Evolutionary conservation across 148 eudicot genomes (phyloP).

Genomic region (Arbutus unedo): DNA sequence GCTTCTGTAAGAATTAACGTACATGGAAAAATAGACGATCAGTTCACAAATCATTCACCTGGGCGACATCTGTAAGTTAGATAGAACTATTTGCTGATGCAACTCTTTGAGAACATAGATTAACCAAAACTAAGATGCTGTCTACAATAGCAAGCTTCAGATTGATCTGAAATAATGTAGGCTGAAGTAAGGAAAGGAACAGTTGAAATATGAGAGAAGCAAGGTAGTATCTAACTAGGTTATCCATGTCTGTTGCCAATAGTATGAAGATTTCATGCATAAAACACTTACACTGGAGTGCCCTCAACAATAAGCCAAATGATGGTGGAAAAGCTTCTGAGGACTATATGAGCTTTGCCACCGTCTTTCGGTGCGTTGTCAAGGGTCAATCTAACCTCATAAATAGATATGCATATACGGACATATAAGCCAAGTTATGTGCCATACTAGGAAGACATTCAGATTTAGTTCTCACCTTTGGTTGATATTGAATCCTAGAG

Average conservation of each 20-base stretch:
- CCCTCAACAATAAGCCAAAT: background rate
- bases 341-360: background rate
- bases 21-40: background rate
- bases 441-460: conserved; percentile 3
- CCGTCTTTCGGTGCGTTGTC: background rate
- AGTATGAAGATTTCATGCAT: background rate
- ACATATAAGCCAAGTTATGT: background rate
- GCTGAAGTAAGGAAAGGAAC: background rate
- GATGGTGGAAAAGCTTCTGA: background rate
- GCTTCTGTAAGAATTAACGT: conserved; percentile 30
- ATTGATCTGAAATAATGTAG: background rate
- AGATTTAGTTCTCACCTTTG: conserved; percentile 51
- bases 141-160: background rate
- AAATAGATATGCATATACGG: background rate
- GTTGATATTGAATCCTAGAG: conserved; percentile 49
- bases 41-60: background rate
- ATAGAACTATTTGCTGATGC: background rate
- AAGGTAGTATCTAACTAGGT: background rate
- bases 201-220: background rate
- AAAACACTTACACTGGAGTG: background rate
- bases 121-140: no score
- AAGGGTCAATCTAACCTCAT: background rate
- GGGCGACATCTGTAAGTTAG: background rate
- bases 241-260: background rate
- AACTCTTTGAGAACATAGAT: background rate